Evolutionary conservation across 2,329 filamentous ascomycete genomes (phyloP).

Genomic region (Talaromyces atroroseus): DNA sequence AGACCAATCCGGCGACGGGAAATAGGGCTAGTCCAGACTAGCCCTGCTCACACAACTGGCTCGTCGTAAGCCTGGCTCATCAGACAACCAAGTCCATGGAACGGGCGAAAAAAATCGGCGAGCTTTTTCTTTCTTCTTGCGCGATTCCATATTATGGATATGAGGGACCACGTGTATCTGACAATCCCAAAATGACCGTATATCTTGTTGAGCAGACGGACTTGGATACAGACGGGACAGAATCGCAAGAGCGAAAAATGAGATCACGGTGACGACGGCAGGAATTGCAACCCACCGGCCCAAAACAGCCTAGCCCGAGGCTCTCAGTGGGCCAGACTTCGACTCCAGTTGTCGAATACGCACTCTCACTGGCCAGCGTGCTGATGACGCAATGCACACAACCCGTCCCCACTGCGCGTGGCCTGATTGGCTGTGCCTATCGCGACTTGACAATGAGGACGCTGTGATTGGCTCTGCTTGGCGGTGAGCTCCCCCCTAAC

Average conservation of each 20-base stretch:
- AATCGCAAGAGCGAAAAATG: conserved; percentile 17
- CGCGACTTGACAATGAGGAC: not conserved
- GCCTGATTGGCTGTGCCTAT: not conserved
- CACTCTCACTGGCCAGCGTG: not conserved
- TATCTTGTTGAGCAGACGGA: no score
- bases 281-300: conserved; percentile 9
- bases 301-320: not conserved
- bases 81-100: not conserved
- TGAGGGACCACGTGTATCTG: no score
- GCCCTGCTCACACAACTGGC: not conserved
- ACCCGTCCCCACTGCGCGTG: not conserved
- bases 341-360: not conserved
- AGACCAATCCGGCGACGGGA: not conserved
- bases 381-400: conserved; percentile 8
- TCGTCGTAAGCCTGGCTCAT: not conserved
- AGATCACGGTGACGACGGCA: conserved; percentile 37
- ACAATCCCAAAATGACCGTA: no score
- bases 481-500: not conserved
- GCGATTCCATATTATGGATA: no score
- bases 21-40: conserved; percentile 2
- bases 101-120: not conserved
- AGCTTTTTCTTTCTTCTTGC: not conserved
- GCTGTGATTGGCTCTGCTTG: not conserved
- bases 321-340: not conserved
- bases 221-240: no score